These are phyloP conservation scores for Sphaerosporella brunnea DNA, from an alignment of 495 filamentous ascomycete species.

Conservation along the genomic window DNA sequence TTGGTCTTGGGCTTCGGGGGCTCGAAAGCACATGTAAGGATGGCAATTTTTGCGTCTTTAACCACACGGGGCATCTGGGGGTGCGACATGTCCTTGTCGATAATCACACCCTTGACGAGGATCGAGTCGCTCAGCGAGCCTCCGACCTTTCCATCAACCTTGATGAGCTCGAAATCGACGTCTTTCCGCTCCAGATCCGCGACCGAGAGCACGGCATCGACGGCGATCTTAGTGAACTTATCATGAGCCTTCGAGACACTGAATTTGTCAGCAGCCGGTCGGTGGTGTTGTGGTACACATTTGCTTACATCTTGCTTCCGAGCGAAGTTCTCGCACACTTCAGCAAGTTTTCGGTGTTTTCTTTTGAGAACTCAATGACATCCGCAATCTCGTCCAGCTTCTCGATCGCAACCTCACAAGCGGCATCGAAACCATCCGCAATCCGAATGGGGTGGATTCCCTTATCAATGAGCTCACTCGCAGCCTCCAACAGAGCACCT, in stretches of 20 bases:
- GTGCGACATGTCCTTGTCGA: conserved; percentile 99
- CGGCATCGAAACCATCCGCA: conserved; percentile 92
- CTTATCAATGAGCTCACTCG: conserved; percentile 98
- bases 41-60: conserved; percentile 84
- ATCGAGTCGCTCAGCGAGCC: conserved; percentile 87
- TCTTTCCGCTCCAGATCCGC: conserved; percentile 92
- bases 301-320: conserved; percentile 74
- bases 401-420: conserved; percentile 85
- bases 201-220: conserved; percentile 91
- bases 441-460: conserved; percentile 97
- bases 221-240: conserved; percentile 91
- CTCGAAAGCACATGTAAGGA: conserved; percentile 95
- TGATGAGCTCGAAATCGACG: conserved; percentile 97
- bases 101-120: conserved; percentile 89
- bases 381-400: conserved; percentile 90
- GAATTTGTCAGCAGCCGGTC: conserved; percentile 14
- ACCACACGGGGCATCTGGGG: conserved; percentile 97
- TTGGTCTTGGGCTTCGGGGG: conserved; percentile 99
- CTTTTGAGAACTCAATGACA: conserved; percentile 60
- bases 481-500: conserved; percentile 86
- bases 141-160: conserved; percentile 96
- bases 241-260: conserved; percentile 94
- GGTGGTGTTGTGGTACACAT: background rate
- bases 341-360: conserved; percentile 63
- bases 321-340: conserved; percentile 91